Evolutionary conservation across 2,329 filamentous ascomycete genomes (phyloP), one percentile per base, ranked within the genome.

Genomic region (Sporothrix luriei): DNA sequence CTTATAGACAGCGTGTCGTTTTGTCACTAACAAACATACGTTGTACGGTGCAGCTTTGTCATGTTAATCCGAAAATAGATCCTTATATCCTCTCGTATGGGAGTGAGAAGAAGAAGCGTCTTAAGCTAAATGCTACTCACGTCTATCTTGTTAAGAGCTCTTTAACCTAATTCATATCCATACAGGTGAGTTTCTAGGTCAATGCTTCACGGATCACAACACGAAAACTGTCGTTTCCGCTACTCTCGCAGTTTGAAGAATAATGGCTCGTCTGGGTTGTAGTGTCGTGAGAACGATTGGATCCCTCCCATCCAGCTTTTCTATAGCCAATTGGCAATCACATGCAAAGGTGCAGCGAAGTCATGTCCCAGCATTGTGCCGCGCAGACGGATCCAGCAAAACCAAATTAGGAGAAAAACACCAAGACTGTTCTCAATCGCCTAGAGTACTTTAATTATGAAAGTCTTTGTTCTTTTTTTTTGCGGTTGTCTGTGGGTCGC

Each of bases 391-490:
- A 62, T 62, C 19, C 6, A 33, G 9, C 33, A 33, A 33, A 33
- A 33, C 29, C 6, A 33, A 33, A 2, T 33, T 33, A 4, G 6
- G 6, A 33, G 6, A 33, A 33, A 33, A 33, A 6, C 1, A 33
- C 29, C 29, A 33, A 33, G 6, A 33, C 29, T 33, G 29, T 33
- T 33, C 29, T 33, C 29, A 2, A 33, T 33, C 29, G 57, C 24
- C 24, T 61, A 16, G 21, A 24, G 24, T 21, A 14, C n/a, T 16
- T 26, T 26, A 26, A 26, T 19, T 62, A 3, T 46, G n/a, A 3
- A 46, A 62, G 26, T 62, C 38, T 62, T 62, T 62, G 57, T 62
- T 24, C n/a, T 49, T n/a, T 33, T 62, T 46, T 16, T 26, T 1
- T 10, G 43, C 43, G 13, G 21, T 33, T 49, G 24, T 49, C 9